Evolutionary conservation across 495 filamentous ascomycete genomes (phyloP), one percentile per base, ranked within the genome.

Genomic region (Darksidea phi): DNA sequence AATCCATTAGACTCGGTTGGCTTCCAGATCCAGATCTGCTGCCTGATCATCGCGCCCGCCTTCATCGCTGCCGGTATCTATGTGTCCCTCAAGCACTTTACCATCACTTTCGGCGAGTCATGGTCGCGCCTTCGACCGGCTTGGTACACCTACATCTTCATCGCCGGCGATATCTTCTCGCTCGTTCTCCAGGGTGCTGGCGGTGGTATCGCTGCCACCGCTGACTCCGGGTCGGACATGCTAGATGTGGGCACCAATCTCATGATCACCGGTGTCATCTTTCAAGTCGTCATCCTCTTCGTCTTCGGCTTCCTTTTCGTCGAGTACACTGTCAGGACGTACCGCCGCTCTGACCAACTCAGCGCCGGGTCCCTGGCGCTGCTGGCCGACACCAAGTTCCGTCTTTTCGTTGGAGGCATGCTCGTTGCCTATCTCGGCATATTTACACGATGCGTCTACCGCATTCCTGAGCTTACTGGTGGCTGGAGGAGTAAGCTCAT

Each of bases 61-160:
- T 85, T 80, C 61, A 75, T 81, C 59, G 74, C 80, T 7, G 83
- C 81, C 0, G 81, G 77, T 24, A 80, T 86, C 57, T 87, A 87
- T 67, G 71, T 85, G 48, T 82, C 80, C 3, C 70, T 79, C 41
- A 73, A 77, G 52, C 62, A 69, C 49, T 76, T 72, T 25, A 75
- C 82, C 64, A 56, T 74, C 56, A 70, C 74, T 54, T 74, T 84
- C 61, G 78, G 77, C 38, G 70, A 72, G 6, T 69, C 75, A 5
- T 70, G 78, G 41, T 80, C 80, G 1, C 74, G 80, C 42, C 73
- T 87, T 47, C 70, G 69, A 15, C 75, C 82, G 11, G 75, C 73
- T n/a, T 70, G 78, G 32, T 83, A 82, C 71, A 78, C 78, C 37
- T 73, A 70, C 53, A 73, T 81, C 61, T 84, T 85, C 68, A 80